Percentiles rank a stretch among this genome's conserved stretches.
Conservation (phyloP, 192 early-diverging fungal species). For the Coemansia sp. region DNA sequence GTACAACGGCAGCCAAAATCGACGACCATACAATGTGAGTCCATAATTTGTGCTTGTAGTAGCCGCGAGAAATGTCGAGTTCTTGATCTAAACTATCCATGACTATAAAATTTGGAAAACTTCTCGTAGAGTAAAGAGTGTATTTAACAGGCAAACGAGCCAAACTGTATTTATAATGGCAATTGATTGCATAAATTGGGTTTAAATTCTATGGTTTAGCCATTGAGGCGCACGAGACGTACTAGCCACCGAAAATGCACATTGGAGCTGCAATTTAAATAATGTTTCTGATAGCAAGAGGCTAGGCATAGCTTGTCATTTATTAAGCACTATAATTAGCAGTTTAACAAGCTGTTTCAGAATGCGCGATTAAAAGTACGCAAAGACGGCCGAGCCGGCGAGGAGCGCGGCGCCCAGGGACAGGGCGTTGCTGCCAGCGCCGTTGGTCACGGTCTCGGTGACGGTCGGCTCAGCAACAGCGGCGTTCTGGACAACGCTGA, state of each 20-base stretch:
- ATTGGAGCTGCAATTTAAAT: not conserved
- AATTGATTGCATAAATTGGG: not conserved
- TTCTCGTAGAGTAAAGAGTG: no score
- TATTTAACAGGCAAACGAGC: not conserved
- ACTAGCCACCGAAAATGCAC: not conserved
- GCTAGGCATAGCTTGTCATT: not conserved
- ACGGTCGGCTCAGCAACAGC: constrained; percentile 34
- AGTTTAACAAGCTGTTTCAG: not conserved
- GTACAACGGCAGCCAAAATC: constrained; percentile 1
- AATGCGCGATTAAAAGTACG: constrained; percentile 18
- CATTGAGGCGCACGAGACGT: not conserved
- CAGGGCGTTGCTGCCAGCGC: constrained; percentile 35
- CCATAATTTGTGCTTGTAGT: constrained; percentile 20
- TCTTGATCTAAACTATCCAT: not conserved
- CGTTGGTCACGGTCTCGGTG: constrained; percentile 38
- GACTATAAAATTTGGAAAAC: not conserved
- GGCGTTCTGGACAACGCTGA: constrained; percentile 41
- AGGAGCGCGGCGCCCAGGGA: constrained; percentile 30
- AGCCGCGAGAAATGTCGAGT: not conserved
- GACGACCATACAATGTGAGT: constrained; percentile 25
- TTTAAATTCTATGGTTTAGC: no score
- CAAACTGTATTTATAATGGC: not conserved
- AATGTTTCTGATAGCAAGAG: no score
- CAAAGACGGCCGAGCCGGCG: constrained; percentile 20
- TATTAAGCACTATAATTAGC: constrained; percentile 1